Conservation (phyloP, 2,329 filamentous ascomycete species). For the Leptoxyphium fumago region DNA sequence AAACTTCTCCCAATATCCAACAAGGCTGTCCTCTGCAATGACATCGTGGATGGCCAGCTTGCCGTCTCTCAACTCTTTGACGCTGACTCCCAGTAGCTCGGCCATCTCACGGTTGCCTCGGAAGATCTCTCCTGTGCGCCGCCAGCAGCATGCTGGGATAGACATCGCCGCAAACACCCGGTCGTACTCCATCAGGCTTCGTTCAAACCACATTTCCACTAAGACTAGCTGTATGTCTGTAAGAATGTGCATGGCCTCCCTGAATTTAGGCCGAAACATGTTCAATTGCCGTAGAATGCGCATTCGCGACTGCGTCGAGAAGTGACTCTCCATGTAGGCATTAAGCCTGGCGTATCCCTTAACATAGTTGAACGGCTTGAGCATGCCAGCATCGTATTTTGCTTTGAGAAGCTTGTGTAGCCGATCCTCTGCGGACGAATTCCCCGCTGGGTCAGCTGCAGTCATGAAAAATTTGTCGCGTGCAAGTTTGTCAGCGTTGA, state of each 20-base stretch:
- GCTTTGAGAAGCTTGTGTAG: conserved; percentile 90
- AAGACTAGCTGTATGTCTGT: conserved; percentile 89
- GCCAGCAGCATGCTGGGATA: conserved; percentile 93
- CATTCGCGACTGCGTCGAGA: conserved; percentile 67
- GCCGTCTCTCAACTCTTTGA: conserved; percentile 80
- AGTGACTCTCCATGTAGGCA: conserved; percentile 80
- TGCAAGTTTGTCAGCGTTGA: conserved; percentile 50
- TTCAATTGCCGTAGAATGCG: conserved; percentile 87
- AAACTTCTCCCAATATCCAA: conserved; percentile 98
- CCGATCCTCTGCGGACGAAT: conserved; percentile 75
- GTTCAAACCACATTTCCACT: conserved; percentile 99
- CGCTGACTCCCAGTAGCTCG: conserved; percentile 81
- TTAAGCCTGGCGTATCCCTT: conserved; percentile 85
- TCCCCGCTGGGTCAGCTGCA: conserved; percentile 82
- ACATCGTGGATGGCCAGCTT: conserved; percentile 93
- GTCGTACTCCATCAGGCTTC: conserved; percentile 92
- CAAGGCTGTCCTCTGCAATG: conserved; percentile 82
- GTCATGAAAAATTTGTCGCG: conserved; percentile 89
- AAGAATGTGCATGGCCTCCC: conserved; percentile 81
- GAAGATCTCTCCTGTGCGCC: conserved; percentile 92
- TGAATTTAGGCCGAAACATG: conserved; percentile 86
- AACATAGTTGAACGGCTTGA: conserved; percentile 97
- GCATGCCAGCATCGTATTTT: conserved; percentile 86
- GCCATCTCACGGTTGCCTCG: conserved; percentile 98
- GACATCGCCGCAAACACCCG: conserved; percentile 98